Conservation (phyloP, 306 rosid genomes). For the Acacia crassicarpa region DNA sequence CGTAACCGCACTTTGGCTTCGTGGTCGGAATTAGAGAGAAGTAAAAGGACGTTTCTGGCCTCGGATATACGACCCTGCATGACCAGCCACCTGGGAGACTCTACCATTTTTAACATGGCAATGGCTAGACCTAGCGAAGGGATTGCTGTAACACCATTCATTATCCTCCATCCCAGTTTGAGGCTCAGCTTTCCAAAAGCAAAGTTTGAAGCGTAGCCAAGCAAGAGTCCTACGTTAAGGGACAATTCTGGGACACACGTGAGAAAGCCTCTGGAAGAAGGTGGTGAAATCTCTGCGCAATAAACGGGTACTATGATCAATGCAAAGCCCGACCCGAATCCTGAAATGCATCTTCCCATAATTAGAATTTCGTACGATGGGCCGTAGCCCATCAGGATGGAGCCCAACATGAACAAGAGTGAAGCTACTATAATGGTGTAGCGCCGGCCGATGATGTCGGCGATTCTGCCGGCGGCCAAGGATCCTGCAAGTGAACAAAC, state of each 20-base stretch:
- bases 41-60: conserved; percentile 43
- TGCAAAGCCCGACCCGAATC: conserved; percentile 77
- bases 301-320: conserved; percentile 8
- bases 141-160: conserved; percentile 63
- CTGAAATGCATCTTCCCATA: conserved; percentile 60
- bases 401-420: conserved; percentile 56
- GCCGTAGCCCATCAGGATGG: conserved; percentile 70
- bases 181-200: conserved; percentile 44
- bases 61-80: conserved; percentile 71
- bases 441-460: conserved; percentile 71
- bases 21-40: conserved; percentile 47
- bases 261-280: not conserved
- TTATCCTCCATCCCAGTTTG: conserved; percentile 70
- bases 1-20: conserved; percentile 58
- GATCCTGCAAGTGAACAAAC: conserved; percentile 53
- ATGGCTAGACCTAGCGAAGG: conserved; percentile 59
- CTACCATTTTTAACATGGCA: conserved; percentile 52
- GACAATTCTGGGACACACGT: not conserved
- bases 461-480: conserved; percentile 58
- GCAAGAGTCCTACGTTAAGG: conserved; percentile 50
- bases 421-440: conserved; percentile 59
- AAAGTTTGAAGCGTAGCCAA: conserved; percentile 64
- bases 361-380: conserved; percentile 52
- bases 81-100: conserved; percentile 86
- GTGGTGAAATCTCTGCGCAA: not conserved